Evolutionary conservation across 257 asterid species (phyloP).

Genomic region (Gardenia jasminoides): DNA sequence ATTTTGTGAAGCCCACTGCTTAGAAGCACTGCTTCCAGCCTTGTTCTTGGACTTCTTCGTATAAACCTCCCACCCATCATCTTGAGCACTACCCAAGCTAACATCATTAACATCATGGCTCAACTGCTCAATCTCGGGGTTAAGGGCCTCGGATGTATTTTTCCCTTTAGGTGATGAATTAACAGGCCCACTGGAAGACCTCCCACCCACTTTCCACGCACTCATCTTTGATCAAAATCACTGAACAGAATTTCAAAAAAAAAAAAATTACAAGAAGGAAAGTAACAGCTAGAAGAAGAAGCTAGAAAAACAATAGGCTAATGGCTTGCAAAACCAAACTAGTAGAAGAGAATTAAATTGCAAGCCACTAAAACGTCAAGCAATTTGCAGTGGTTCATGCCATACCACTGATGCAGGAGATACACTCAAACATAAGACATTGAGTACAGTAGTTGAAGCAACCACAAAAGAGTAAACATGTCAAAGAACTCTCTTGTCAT

Average conservation of each 20-base stretch:
- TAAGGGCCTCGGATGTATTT: slow-evolving; percentile 23
- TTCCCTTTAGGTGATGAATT: slow-evolving; percentile 31
- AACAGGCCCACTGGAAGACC: slow-evolving; percentile 22
- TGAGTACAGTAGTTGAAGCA: neutral
- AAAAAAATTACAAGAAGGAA: neutral
- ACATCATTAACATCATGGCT: slow-evolving; percentile 38
- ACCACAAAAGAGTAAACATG: neutral
- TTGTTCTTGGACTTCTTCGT: slow-evolving; percentile 54
- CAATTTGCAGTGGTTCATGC: neutral
- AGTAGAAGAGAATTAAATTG: neutral
- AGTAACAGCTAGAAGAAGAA: neutral
- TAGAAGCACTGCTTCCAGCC: slow-evolving; percentile 32
- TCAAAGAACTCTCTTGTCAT: neutral
- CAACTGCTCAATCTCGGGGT: slow-evolving; percentile 31
- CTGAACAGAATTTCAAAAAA: slow-evolving; percentile 9
- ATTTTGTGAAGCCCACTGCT: slow-evolving; percentile 37
- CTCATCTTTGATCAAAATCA: slow-evolving; percentile 34
- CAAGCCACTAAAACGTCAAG: neutral
- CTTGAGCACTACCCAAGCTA: slow-evolving; percentile 32
- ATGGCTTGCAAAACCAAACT: neutral
- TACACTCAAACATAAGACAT: neutral
- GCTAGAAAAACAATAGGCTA: neutral
- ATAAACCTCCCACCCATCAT: slow-evolving; percentile 67
- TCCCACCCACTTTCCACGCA: slow-evolving; percentile 33
- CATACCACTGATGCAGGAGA: neutral